Evolutionary conservation across 2,329 filamentous ascomycete species (phyloP), one percentile per base, ranked within the genome.

Genomic region (Verticillium zaregamsianum): DNA sequence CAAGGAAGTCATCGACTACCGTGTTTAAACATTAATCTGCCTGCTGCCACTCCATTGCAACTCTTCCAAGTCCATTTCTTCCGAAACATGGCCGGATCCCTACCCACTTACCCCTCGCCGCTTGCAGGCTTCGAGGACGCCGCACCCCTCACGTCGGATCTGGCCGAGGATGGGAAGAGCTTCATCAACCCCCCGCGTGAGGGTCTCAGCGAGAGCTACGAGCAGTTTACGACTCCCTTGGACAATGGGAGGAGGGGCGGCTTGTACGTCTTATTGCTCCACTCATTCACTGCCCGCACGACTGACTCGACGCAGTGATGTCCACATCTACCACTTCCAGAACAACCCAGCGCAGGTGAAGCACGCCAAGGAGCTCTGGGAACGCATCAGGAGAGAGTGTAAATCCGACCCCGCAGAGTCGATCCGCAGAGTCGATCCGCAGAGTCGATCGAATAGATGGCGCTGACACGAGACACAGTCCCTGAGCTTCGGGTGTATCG

Each of bases 261-360:
- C 12, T 97, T 97, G 85, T 87, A 65, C 73, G 82, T 77, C 11
- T 39, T 32, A 57, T n/a, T 17, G 23, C 31, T 35, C 20, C 20
- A 17, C 33, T 39, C 8, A 33, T 35, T 57, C 32, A 32, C 9
- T n/a, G 33, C 25, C 11, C 37, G 52, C 32, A 33, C 45, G 45
- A 37, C 20, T 60, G 55, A 62, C 20, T 33, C 5, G n/a, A 32
- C 15, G 3, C 59, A 87, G 84, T 66, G 93, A 97, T 71, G 76
- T 96, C 17, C 93, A 97, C 74, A 88, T 97, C 68, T 97, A 97
- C 76, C 91, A 92, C 74, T 85, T 88, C 65, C 85, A 88, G 70
- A 81, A 78, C 55, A 89, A 89, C 64, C 72, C 82, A 1, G 77
- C 80, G 6, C 90, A 96, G 70, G 73, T 75, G 0, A 79, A 84